Base-by-base conservation (phyloP, 2,329 filamentous ascomycete species). In the Scopulariopsis brevicaulis region DNA sequence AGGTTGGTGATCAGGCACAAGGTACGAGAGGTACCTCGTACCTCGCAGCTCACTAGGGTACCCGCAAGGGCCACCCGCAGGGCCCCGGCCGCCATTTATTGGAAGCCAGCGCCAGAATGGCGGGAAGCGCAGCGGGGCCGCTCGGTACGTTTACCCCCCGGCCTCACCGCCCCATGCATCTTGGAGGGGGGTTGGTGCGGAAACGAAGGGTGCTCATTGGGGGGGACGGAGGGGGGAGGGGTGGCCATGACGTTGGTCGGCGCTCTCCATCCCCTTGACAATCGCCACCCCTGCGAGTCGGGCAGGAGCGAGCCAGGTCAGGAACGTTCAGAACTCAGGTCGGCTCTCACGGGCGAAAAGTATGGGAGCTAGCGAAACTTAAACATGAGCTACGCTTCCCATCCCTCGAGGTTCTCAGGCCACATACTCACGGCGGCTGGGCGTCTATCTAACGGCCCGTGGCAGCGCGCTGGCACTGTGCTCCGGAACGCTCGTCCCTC, bases 181-280 rank as follows among this genome's bases (percentile, higher is more conserved):
- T 12, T n/a, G 32, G 22, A 40, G 53, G 53, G 28, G 15, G 53
- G 53, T 35, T 40, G 53, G 53, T 50, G 24, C 18, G 7, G 54
- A 50, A 40, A 40, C 40, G 40, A 25, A 24, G 40, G 50, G 28
- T 25, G 54, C 24, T 48, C 28, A 46, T 55, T 55, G 12, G 54
- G 25, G 35, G 53, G 25, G 25, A 28, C 10, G 34, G 40, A 53
- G 20, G 24, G 32, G 32, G 25, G 54, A 56, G 54, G 54, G 54
- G 54, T 56, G 54, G 54, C 54, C 24, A 56, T 56, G 54, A 56
- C 54, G 54, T 56, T 55, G 37, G 54, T 56, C 24, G 22, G 32
- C 46, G 54, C 25, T 15, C 12, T 35, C 25, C 28, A 40, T 51
- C 4, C 43, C 15, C n/a, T 22, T 11, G 22, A 50, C 20, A 46